Conservation (phyloP, 2,329 filamentous ascomycete species). For the Hypoxylon sp. region DNA sequence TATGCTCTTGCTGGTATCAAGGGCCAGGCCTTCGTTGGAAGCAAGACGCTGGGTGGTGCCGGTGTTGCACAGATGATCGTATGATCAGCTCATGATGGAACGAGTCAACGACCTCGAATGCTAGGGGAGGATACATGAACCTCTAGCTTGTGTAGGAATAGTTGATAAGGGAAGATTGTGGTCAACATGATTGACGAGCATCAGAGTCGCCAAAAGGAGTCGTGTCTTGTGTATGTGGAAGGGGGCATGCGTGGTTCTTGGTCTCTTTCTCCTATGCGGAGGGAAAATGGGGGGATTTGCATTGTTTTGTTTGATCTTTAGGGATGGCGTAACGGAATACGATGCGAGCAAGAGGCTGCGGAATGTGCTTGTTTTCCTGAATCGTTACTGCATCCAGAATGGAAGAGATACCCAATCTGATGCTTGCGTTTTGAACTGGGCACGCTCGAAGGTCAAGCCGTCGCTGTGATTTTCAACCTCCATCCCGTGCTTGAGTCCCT, state of each 20-base stretch:
- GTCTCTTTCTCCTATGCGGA: conserved; percentile 30
- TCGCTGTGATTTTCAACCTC: conserved; percentile 10
- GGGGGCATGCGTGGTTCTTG: conserved; percentile 31
- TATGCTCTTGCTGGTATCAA: conserved; percentile 85
- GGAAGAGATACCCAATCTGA: conserved; percentile 46
- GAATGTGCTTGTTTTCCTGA: conserved; percentile 43
- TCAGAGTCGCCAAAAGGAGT: conserved; percentile 31
- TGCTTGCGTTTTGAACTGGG: conserved; percentile 45
- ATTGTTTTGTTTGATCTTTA: conserved; percentile 40
- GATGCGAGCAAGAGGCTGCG: conserved; percentile 42
- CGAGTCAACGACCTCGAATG: conserved; percentile 11
- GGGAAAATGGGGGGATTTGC: conserved; percentile 38
- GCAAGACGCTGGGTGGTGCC: conserved; percentile 95
- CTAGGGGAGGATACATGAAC: conserved; percentile 13
- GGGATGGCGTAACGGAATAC: conserved; percentile 48
- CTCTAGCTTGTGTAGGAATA: conserved; percentile 16
- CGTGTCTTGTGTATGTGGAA: conserved; percentile 22
- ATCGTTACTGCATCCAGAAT: conserved; percentile 41
- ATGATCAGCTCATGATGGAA: conserved; percentile 59
- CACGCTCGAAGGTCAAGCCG: conserved; percentile 21
- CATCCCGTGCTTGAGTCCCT: neutral
- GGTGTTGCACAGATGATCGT: conserved; percentile 99
- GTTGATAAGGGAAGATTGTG: conserved; percentile 16
- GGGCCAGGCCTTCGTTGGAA: conserved; percentile 88
- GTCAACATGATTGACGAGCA: conserved; percentile 33